A percentile compares a stretch with the other conserved stretches of the same genome.
phyloP scores from a whole-genome alignment of 2,329 filamentous ascomycete species.

The Colletotrichum tropicale region DNA sequence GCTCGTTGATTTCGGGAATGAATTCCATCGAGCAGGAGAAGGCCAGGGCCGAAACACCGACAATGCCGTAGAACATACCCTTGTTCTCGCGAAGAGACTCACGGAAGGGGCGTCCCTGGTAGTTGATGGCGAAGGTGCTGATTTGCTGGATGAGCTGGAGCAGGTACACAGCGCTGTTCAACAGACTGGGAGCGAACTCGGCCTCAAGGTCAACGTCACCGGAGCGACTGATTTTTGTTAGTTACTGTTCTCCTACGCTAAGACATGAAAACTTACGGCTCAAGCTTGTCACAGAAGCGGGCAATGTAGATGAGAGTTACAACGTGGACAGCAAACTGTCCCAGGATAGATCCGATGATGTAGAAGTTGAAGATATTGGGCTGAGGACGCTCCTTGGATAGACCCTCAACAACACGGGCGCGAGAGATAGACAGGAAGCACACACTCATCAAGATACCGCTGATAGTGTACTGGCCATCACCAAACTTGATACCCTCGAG shows the following conservation, averaged over 20 bases:
- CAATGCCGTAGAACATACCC: conserved; percentile 97
- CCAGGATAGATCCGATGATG: conserved; percentile 96
- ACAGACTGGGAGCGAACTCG: conserved; percentile 89
- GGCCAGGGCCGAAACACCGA: conserved; percentile 87
- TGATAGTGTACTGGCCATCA: conserved; percentile 97
- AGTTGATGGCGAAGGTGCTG: conserved; percentile 98
- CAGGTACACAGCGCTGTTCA: conserved; percentile 97
- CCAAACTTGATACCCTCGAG: conserved; percentile 99
- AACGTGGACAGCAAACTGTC: conserved; percentile 96
- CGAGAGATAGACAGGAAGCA: conserved; percentile 99
- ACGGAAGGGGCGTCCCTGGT: conserved; percentile 96
- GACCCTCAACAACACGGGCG: conserved; percentile 90
- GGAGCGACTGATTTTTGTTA: conserved; percentile 46
- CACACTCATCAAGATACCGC: conserved; percentile 99
- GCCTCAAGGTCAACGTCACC: conserved; percentile 85
- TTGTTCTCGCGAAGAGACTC: conserved; percentile 95
- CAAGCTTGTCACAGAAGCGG: conserved; percentile 82
- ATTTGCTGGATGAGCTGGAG: conserved; percentile 98
- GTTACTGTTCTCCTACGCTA: not conserved
- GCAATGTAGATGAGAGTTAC: conserved; percentile 93
- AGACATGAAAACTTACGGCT: conserved; percentile 69
- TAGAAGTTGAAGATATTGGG: conserved; percentile 99
- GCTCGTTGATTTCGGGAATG: conserved; percentile 91
- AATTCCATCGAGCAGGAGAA: conserved; percentile 96
- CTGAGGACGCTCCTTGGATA: conserved; percentile 96